These are phyloP conservation scores for Fusarium floridanum DNA, from an alignment of 2,329 filamentous ascomycete species.

Conservation along the genomic window DNA sequence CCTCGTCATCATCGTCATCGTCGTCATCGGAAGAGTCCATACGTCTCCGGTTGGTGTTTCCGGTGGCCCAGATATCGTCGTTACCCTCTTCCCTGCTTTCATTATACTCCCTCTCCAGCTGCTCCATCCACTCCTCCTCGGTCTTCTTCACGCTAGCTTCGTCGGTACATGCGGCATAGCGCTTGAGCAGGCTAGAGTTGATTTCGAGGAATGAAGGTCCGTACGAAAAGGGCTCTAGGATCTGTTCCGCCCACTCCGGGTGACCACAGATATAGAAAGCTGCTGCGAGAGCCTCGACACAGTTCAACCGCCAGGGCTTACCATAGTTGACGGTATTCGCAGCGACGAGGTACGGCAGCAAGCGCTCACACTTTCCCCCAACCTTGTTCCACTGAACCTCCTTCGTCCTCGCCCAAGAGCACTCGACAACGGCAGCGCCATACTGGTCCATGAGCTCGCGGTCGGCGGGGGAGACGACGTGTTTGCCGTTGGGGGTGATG, in stretches of 20 bases:
- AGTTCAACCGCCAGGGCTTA: slow-evolving; percentile 94
- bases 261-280: slow-evolving; percentile 95
- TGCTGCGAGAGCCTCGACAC: slow-evolving; percentile 92
- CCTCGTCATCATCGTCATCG: slow-evolving; percentile 61
- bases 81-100: slow-evolving; percentile 79
- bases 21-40: slow-evolving; percentile 69
- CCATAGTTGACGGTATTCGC: slow-evolving; percentile 99
- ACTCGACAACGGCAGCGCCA: slow-evolving; percentile 96
- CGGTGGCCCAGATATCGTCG: slow-evolving; percentile 89
- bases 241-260: slow-evolving; percentile 87
- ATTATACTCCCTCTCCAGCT: slow-evolving; percentile 89
- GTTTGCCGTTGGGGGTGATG: slow-evolving; percentile 94
- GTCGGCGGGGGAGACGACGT: slow-evolving; percentile 86
- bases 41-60: slow-evolving; percentile 82
- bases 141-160: slow-evolving; percentile 86
- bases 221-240: slow-evolving; percentile 88
- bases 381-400: slow-evolving; percentile 94
- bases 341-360: slow-evolving; percentile 94
- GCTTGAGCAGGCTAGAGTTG: slow-evolving; percentile 83
- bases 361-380: slow-evolving; percentile 90
- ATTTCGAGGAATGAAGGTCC: slow-evolving; percentile 91
- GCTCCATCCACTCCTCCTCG: slow-evolving; percentile 88
- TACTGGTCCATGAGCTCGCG: slow-evolving; percentile 84
- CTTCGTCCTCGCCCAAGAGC: slow-evolving; percentile 92
- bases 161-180: slow-evolving; percentile 85